These are phyloP conservation scores for Phialophora chinensis DNA, from an alignment of 2,329 filamentous ascomycete species.

Conservation along the genomic window DNA sequence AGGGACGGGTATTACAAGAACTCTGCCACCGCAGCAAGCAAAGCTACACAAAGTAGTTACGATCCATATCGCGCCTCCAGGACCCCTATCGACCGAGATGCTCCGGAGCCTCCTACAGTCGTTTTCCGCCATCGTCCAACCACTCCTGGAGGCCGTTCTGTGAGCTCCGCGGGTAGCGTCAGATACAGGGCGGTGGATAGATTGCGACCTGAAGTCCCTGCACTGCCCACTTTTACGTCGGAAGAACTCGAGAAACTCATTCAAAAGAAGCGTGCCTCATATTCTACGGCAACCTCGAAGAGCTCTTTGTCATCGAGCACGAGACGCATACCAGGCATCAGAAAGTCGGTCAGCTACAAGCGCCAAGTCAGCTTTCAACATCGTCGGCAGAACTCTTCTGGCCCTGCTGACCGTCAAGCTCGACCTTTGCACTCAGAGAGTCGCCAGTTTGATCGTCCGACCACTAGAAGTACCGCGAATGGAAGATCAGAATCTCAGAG, in stretches of 20 bases:
- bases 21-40: conserved; percentile 50
- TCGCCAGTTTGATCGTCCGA: conserved; percentile 41
- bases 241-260: conserved; percentile 35
- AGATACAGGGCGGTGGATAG: conserved; percentile 24
- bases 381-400: conserved; percentile 49
- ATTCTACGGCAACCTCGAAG: conserved; percentile 46
- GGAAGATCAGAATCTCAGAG: conserved; percentile 41
- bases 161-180: conserved; percentile 36
- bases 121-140: conserved; percentile 65
- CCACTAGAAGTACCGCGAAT: conserved; percentile 36
- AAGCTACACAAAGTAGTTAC: conserved; percentile 67
- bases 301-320: conserved; percentile 57
- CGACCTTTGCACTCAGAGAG: conserved; percentile 34
- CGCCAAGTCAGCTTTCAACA: conserved; percentile 70
- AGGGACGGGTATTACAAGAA: conserved; percentile 58
- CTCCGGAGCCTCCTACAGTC: conserved; percentile 69
- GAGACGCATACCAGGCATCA: conserved; percentile 46
- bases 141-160: conserved; percentile 46
- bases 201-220: conserved; percentile 30
- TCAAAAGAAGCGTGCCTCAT: conserved; percentile 35
- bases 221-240: conserved; percentile 31
- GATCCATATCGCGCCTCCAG: conserved; percentile 81
- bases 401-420: conserved; percentile 37
- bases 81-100: conserved; percentile 55
- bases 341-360: conserved; percentile 60